These are phyloP conservation scores for Petunia secreta DNA, from an alignment of 257 asterid species.

Conservation along the genomic window DNA sequence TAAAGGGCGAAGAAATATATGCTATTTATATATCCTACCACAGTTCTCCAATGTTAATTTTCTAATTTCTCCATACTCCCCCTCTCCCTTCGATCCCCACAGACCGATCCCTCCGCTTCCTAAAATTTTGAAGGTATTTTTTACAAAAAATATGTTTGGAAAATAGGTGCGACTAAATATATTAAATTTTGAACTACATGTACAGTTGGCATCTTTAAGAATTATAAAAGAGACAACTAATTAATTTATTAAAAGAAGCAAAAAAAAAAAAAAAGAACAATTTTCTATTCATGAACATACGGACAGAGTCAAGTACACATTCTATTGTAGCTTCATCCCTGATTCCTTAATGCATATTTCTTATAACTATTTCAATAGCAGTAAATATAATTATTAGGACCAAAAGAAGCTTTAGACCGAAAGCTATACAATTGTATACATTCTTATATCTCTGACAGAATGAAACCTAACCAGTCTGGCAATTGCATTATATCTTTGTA, in stretches of 20 bases:
- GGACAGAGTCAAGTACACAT: neutral
- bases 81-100: too few relatives aligned
- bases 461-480: slow-evolving; percentile 25
- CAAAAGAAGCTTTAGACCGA: slow-evolving; percentile 19
- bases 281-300: neutral
- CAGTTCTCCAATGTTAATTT: too few relatives aligned
- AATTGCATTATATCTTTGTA: neutral
- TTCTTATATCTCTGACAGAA: neutral
- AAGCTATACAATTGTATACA: neutral
- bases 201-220: neutral
- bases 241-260: too few relatives aligned
- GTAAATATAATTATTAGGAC: neutral
- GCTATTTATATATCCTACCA: too few relatives aligned
- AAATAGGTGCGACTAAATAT: neutral
- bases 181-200: neutral
- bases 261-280: too few relatives aligned
- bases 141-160: neutral
- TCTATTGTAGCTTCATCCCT: too few relatives aligned
- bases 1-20: too few relatives aligned
- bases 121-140: neutral
- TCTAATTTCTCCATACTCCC: too few relatives aligned
- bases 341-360: neutral
- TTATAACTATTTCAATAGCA: neutral
- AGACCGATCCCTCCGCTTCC: neutral
- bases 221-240: neutral